phyloP scores from a whole-genome alignment of 2,329 filamentous ascomycete genomes.

The Aspergillus floridensis region DNA sequence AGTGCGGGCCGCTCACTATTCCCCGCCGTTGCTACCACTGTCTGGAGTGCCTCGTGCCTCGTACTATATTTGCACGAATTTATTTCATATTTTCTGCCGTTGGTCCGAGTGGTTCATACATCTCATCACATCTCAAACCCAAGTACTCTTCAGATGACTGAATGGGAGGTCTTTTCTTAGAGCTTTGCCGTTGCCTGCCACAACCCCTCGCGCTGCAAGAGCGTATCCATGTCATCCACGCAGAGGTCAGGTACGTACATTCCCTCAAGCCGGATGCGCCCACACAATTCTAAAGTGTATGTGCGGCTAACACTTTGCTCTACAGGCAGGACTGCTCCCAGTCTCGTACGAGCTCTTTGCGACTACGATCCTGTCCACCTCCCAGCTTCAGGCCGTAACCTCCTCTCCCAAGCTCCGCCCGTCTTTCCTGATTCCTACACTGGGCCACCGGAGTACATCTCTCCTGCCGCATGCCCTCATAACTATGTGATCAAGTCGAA shows the following conservation, averaged over 20 bases:
- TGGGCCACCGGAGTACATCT: slow-evolving; percentile 36
- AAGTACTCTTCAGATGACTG: neutral
- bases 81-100: neutral
- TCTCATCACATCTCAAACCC: neutral
- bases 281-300: neutral
- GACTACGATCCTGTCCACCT: slow-evolving; percentile 47
- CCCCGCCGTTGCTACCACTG: slow-evolving; percentile 23
- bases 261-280: neutral
- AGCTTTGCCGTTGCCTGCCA: neutral
- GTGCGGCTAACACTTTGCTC: neutral
- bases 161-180: slow-evolving; percentile 12
- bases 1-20: slow-evolving; percentile 7
- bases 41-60: neutral
- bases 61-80: neutral
- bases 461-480: slow-evolving; percentile 56
- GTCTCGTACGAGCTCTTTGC: slow-evolving; percentile 47
- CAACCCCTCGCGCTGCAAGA: slow-evolving; percentile 13
- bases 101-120: neutral
- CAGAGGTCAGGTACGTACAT: slow-evolving; percentile 34
- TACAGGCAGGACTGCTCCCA: slow-evolving; percentile 53
- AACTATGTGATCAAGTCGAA: slow-evolving; percentile 56
- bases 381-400: slow-evolving; percentile 47
- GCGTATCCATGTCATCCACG: slow-evolving; percentile 30
- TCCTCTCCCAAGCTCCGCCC: slow-evolving; percentile 59
- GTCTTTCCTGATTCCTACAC: slow-evolving; percentile 43